Base-by-base conservation (phyloP, 2,329 filamentous ascomycete genomes). In the Pyrenophora seminiperda region DNA sequence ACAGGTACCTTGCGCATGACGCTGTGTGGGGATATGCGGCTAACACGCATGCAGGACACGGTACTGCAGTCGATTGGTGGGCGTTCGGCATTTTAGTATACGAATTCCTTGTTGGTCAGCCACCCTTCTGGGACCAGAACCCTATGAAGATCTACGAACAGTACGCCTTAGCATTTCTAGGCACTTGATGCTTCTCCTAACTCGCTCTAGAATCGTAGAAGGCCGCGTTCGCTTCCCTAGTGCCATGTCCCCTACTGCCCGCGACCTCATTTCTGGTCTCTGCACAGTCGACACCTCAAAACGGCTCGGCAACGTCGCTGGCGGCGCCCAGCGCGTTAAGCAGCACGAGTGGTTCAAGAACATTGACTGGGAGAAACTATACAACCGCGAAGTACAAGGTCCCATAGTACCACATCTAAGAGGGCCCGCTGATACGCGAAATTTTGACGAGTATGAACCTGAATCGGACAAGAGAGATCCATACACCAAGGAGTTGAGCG, bases 81-180 rank as follows among this genome's bases (percentile, higher is more conserved):
- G 89, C 90, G 0, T 79, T 94, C 60, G 90, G 90, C 19, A 91
- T 93, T 59, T 74, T 94, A 48, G 86, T 93, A 51, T 93, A 91
- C 72, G 90, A 94, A 68, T 93, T 93, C 67, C 76, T 93, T 40
- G 91, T 90, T 7, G 90, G 90, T 20, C 91, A 92, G 66, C 90
- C 90, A 11, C 90, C 90, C 0, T 94, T 93, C 68, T 94, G 89
- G 88, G 87, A 92, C 67, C 86, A 90, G 58, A 93, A 91, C 59
- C 89, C 89, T 1, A 89, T 93, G 59, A 90, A 92, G 70, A 93
- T 93, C 50, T 93, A 93, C 75, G 90, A 91, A 71, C 83, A 81
- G 76, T 77, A 66, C 49, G 70, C 18, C 13, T 37, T 7, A 34
- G 6, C 17, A 3, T 20, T 30, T 24, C 9, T 10, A 18, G 18